These are phyloP conservation scores for Kodamaea nitidulidarum DNA, from an alignment of 805 yeast genomes.

Conservation along the genomic window DNA sequence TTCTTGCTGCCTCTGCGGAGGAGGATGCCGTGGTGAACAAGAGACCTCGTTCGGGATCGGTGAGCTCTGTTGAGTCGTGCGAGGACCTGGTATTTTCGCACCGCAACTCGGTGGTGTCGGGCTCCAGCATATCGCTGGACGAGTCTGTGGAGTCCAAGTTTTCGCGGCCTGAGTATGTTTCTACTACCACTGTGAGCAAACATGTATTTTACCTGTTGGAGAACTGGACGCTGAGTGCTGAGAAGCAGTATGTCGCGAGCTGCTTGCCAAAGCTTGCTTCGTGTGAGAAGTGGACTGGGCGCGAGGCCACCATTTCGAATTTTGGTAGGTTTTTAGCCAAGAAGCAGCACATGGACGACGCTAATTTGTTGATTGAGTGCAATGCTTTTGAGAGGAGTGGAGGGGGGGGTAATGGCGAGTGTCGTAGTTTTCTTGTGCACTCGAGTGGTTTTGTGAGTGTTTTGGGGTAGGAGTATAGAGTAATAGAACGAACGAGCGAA, in stretches of 20 bases:
- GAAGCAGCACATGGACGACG: background rate
- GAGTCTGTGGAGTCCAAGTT: background rate
- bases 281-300: constrained; percentile 33
- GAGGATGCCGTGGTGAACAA: background rate
- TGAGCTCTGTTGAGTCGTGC: constrained; percentile 6
- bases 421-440: constrained; percentile 26
- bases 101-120: background rate
- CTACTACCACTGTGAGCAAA: constrained; percentile 8
- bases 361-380: constrained; percentile 10
- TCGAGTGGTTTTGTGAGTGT: constrained; percentile 27
- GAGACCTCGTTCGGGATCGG: background rate
- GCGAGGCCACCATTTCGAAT: constrained; percentile 10
- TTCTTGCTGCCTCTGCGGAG: background rate
- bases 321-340: constrained; percentile 6
- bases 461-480: background rate
- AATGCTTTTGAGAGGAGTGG: constrained; percentile 1
- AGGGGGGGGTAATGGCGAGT: constrained; percentile 5
- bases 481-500: too few species aligned
- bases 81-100: constrained; percentile 1
- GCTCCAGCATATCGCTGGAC: background rate
- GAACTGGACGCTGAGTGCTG: constrained; percentile 19
- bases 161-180: background rate
- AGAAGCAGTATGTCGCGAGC: constrained; percentile 34
- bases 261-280: constrained; percentile 38
- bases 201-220: constrained; percentile 12